Evolutionary conservation across 768 basidiomycete genomes (phyloP), one percentile per base, ranked within the genome.

Genomic region (Mycena amicta): DNA sequence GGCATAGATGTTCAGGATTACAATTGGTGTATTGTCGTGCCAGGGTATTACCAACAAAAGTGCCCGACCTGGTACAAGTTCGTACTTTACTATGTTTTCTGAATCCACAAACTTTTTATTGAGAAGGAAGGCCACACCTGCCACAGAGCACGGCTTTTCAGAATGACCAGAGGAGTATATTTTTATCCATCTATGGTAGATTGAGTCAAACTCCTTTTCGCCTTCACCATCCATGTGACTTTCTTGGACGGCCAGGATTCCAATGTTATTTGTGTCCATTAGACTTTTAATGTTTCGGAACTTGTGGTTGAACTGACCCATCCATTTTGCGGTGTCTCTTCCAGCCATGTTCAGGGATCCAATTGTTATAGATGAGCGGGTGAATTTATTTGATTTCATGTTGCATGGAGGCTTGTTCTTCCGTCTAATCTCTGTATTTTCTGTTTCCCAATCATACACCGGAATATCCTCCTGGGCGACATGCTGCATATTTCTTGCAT

Each of bases 1-100:
- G 0, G 70, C 65, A 13, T 71, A 71, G 2, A 70, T 25, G 11
- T 66, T 68, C 2, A 68, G 50, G 0, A 71, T 47, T 0, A 30
- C 47, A 0, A 60, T 29, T 4, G 52, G 25, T 20, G 60, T 22
- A 0, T 43, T 0, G 5, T 54, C 18, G 6, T 65, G 55, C 66
- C 67, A 68, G 1, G 61, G 65, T 0, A 66, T 22, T 12, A 28
- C 47, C 0, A 71, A 18, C 0, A 54, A 0, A 0, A 65, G 20
- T 0, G 62, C 67, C 6, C 59, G 25, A 5, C 68, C 68, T 11
- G 63, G 61, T 2, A 67, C 50, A 0, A 70, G 5, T 6, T 26
- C 43, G 2, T 46, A 15, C 20, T 46, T 30, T 5, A 37, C 31
- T 0, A 27, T n/a, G 22, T 61, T 50, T 0, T 58, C 51, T 1